Percentiles rank a stretch among this genome's conserved stretches.
phyloP scores from a whole-genome alignment of 768 basidiomycete species.

The Pleurotus sapidus region DNA sequence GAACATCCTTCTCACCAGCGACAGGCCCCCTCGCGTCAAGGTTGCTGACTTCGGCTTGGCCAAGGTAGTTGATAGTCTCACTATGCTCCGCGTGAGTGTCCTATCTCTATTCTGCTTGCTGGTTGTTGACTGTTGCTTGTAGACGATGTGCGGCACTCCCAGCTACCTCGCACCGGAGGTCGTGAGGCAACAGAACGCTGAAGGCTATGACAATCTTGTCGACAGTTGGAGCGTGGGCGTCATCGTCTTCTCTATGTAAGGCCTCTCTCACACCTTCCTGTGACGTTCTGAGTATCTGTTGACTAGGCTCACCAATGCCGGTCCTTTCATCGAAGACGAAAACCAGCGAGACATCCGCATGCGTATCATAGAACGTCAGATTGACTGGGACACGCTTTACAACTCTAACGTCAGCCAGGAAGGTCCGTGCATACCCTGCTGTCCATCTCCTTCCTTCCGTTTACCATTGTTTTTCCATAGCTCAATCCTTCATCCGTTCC shows the following conservation, averaged over 20 bases:
- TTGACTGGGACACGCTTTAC: slow-evolving; percentile 60
- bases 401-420: slow-evolving; percentile 34
- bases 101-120: neutral
- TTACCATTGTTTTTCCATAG: slow-evolving; percentile 30
- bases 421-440: slow-evolving; percentile 35
- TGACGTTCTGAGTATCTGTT: slow-evolving; percentile 9
- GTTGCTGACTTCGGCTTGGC: slow-evolving; percentile 97
- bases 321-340: slow-evolving; percentile 83
- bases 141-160: slow-evolving; percentile 97
- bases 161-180: slow-evolving; percentile 94
- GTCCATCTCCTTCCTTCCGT: neutral
- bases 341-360: slow-evolving; percentile 53
- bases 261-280: neutral
- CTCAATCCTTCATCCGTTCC: slow-evolving; percentile 57
- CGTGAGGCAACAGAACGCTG: slow-evolving; percentile 56
- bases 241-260: slow-evolving; percentile 89
- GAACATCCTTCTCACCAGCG: slow-evolving; percentile 82
- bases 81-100: slow-evolving; percentile 64
- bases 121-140: neutral
- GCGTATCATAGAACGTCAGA: slow-evolving; percentile 52
- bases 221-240: slow-evolving; percentile 98
- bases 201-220: slow-evolving; percentile 85
- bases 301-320: slow-evolving; percentile 68
- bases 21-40: slow-evolving; percentile 71
- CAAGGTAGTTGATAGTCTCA: slow-evolving; percentile 80